Conservation (phyloP, 2,329 filamentous ascomycete genomes). For the Lachnum nothofagi region DNA sequence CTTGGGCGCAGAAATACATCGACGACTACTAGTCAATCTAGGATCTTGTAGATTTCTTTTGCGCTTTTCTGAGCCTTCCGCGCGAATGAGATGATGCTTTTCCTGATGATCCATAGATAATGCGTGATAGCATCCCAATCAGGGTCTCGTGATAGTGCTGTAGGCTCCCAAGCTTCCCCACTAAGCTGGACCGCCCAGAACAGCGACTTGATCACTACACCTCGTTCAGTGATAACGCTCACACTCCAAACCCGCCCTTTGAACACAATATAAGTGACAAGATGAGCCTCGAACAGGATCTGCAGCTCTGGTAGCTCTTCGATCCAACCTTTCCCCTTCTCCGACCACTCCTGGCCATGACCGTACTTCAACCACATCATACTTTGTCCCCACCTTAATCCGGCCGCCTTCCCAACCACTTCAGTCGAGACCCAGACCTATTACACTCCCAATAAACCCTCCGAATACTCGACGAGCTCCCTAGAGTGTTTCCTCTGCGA, state of each 20-base stretch:
- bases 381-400: not conserved
- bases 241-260: constrained; percentile 12
- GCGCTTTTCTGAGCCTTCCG: too few relatives aligned
- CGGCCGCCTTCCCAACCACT: not conserved
- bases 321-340: not conserved
- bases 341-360: constrained; percentile 2
- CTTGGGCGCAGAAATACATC: too few relatives aligned
- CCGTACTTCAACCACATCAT: constrained; percentile 4
- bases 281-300: constrained; percentile 18
- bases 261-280: constrained; percentile 11
- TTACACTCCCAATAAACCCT: not conserved
- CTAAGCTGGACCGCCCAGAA: constrained; percentile 5
- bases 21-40: too few relatives aligned
- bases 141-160: constrained; percentile 9
- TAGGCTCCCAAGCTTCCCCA: constrained; percentile 11
- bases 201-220: constrained; percentile 6
- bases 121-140: too few relatives aligned
- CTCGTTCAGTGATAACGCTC: constrained; percentile 16
- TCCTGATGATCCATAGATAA: too few relatives aligned
- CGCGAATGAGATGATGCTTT: too few relatives aligned
- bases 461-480: not conserved
- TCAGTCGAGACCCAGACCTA: not conserved
- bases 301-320: constrained; percentile 27
- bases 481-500: not conserved
- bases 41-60: too few relatives aligned